Evolutionary conservation across 345 rosid species (phyloP), one percentile per base, ranked within the genome.

Genomic region (Populus ilicifolia): DNA sequence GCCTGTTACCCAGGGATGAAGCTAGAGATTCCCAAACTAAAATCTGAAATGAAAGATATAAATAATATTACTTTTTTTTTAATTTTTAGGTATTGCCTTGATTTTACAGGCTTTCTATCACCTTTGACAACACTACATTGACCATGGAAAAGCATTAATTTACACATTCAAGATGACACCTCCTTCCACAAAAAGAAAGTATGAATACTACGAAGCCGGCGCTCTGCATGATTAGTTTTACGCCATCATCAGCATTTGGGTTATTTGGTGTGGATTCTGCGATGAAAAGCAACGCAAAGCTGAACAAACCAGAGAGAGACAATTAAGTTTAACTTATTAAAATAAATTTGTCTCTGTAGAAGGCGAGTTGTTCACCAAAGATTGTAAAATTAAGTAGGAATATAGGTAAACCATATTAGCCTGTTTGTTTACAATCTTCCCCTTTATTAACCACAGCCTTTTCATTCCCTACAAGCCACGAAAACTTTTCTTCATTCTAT

Each of bases 281-380:
- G 6, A 20, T 13, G 46, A 5, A 36, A 70, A 29, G 73, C 61
- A 27, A 39, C 9, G 52, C 30, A 38, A 41, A 44, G 63, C 27
- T 50, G 25, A 20, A 13, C 39, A 52, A 16, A 39, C 27, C 17
- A 39, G 38, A 39, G 2, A 62, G 39, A 61, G 54, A 59, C 67
- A 25, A 17, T 25, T 33, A 21, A 16, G 21, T 4, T 1, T 36
- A 20, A n/a, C 23, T 39, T 73, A 5, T 9, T 27, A 17, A 71
- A 48, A 50, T 70, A 71, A 30, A 50, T 12, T 8, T 23, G 3
- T 36, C 17, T 2, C 14, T 36, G 23, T 25, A 16, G 8, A 61
- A 25, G 69, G n/a, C 41, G 52, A 43, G 77, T 74, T 63, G 69
- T 64, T 74, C 20, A 41, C 69, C 69, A 25, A 62, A 62, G 38